Evolutionary conservation across 1,284 basidiomycete genomes (phyloP).

Genomic region (Ustilago trichophora): DNA sequence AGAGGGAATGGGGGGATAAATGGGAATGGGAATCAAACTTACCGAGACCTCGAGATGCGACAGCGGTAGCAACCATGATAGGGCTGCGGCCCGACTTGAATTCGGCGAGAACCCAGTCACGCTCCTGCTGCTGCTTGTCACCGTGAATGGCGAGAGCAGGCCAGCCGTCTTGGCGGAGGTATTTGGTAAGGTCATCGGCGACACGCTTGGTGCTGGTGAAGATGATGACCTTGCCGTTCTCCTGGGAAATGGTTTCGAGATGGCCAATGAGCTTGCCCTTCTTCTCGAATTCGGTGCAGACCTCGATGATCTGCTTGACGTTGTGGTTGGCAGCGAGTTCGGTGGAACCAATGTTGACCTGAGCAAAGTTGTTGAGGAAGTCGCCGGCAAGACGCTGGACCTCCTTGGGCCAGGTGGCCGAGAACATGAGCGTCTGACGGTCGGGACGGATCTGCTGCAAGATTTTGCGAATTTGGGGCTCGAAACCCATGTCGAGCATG

Average conservation of each 20-base stretch:
- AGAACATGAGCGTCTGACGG: conserved; percentile 84
- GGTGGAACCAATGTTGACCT: conserved; percentile 98
- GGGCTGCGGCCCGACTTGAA: conserved; percentile 98
- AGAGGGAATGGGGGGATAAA: neutral
- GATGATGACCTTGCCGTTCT: conserved; percentile 98
- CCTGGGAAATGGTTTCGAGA: conserved; percentile 92
- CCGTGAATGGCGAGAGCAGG: conserved; percentile 96
- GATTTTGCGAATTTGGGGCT: conserved; percentile 98
- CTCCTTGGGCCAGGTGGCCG: conserved; percentile 99
- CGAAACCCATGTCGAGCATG: conserved; percentile 99
- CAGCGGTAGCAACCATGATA: conserved; percentile 84
- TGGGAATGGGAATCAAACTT: conserved; percentile 71
- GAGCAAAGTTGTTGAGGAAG: conserved; percentile 94
- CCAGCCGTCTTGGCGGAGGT: conserved; percentile 78
- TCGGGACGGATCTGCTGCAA: conserved; percentile 95
- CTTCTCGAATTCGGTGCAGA: conserved; percentile 98
- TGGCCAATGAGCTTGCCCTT: conserved; percentile 94
- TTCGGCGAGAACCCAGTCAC: conserved; percentile 97
- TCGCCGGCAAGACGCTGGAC: conserved; percentile 97
- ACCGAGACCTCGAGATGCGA: conserved; percentile 99
- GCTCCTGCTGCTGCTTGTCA: conserved; percentile 88
- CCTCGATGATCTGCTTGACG: conserved; percentile 91
- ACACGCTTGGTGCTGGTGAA: conserved; percentile 98
- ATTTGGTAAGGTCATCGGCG: conserved; percentile 95
- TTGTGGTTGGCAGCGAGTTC: conserved; percentile 98